These are phyloP conservation scores for Saccharomyces pastorianus DNA, from an alignment of 1,139 yeast species.

Conservation along the genomic window DNA sequence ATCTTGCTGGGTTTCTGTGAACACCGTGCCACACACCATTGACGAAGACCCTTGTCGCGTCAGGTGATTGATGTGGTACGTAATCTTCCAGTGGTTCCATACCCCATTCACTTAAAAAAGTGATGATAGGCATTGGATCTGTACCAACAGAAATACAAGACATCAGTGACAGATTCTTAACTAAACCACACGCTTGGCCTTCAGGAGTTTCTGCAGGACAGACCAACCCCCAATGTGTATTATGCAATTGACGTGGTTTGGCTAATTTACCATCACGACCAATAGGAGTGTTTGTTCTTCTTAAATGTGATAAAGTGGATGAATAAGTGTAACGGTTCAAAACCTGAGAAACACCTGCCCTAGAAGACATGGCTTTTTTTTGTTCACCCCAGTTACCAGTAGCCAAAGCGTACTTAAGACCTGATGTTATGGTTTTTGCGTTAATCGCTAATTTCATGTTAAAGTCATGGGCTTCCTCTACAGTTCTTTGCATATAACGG, in stretches of 20 bases:
- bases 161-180: constrained; percentile 91
- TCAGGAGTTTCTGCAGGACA: constrained; percentile 99
- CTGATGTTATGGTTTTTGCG: constrained; percentile 94
- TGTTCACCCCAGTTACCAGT: constrained; percentile 99
- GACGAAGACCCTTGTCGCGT: constrained; percentile 89
- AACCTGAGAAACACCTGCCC: constrained; percentile 99
- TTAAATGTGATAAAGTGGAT: constrained; percentile 91
- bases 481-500: constrained; percentile 98
- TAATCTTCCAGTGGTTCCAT: constrained; percentile 96
- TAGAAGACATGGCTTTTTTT: constrained; percentile 96
- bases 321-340: constrained; percentile 95
- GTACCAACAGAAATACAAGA: constrained; percentile 97
- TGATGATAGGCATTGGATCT: constrained; percentile 89
- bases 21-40: constrained; percentile 99
- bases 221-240: constrained; percentile 98
- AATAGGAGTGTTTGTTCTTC: constrained; percentile 97
- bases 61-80: constrained; percentile 86
- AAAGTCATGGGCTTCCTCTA: constrained; percentile 94
- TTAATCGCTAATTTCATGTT: constrained; percentile 93
- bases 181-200: constrained; percentile 99
- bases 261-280: constrained; percentile 98
- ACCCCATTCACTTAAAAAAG: constrained; percentile 97
- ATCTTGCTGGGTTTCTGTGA: constrained; percentile 87
- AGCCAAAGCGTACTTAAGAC: constrained; percentile 92
- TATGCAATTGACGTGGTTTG: constrained; percentile 96